phyloP scores from a whole-genome alignment of 1,284 basidiomycete species.

The Trametes hirsuta region DNA sequence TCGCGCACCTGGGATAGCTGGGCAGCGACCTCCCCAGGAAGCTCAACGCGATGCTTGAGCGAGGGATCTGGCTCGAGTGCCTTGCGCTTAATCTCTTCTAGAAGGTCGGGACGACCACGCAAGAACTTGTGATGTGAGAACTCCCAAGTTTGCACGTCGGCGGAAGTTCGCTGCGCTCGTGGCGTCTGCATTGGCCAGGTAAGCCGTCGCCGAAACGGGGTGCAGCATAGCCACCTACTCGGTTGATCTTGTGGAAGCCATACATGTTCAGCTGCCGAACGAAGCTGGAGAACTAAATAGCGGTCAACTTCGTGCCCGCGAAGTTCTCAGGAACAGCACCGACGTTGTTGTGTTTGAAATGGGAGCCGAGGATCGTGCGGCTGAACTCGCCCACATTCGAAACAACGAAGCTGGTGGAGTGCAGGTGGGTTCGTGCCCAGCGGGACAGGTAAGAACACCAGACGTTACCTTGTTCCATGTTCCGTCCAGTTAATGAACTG shows the following conservation, averaged over 20 bases:
- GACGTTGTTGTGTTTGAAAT: slow-evolving; percentile 86
- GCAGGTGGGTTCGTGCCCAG: slow-evolving; percentile 9
- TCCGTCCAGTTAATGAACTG: slow-evolving; percentile 82
- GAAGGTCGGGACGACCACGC: slow-evolving; percentile 77
- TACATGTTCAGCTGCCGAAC: slow-evolving; percentile 93
- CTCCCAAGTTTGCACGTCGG: slow-evolving; percentile 86
- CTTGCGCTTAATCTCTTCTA: slow-evolving; percentile 87
- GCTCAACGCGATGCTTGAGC: slow-evolving; percentile 69
- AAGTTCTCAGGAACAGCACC: slow-evolving; percentile 31
- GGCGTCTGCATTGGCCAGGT: slow-evolving; percentile 59
- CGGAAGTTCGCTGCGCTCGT: slow-evolving; percentile 77
- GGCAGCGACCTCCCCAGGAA: slow-evolving; percentile 77
- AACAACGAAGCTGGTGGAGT: slow-evolving; percentile 64
- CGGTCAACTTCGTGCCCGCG: background rate
- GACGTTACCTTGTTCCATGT: slow-evolving; percentile 61
- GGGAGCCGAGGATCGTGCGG: slow-evolving; percentile 75
- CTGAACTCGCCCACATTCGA: slow-evolving; percentile 84
- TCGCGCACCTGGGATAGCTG: slow-evolving; percentile 70
- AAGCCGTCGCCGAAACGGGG: background rate
- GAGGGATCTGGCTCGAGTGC: slow-evolving; percentile 75
- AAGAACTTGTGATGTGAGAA: slow-evolving; percentile 89
- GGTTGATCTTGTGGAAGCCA: slow-evolving; percentile 84
- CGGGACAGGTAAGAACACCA: background rate
- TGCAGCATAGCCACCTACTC: slow-evolving; percentile 45
- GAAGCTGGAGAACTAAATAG: slow-evolving; percentile 79